Evolutionary conservation across 1,284 basidiomycete species (phyloP).

Genomic region (Mycosarcoma mackinlayi): DNA sequence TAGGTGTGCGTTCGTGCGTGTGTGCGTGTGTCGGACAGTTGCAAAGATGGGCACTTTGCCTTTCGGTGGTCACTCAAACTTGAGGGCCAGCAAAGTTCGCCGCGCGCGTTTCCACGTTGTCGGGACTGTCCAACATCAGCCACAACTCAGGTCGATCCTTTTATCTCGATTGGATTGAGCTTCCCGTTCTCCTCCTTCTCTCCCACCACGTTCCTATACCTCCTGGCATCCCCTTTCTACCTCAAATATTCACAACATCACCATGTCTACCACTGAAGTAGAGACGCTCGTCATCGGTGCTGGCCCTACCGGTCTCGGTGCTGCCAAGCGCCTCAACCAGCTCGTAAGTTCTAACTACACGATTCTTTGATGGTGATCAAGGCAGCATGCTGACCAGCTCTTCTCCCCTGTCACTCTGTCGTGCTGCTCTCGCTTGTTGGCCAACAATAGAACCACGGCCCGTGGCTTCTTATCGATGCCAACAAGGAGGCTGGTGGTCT

Average conservation of each 20-base stretch:
- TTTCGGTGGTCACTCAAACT: too few relatives aligned
- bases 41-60: too few relatives aligned
- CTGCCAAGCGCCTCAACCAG: constrained; percentile 72
- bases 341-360: constrained; percentile 66
- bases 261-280: constrained; percentile 53
- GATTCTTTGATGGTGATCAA: neutral
- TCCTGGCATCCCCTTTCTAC: neutral
- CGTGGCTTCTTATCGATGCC: constrained; percentile 71
- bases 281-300: constrained; percentile 68
- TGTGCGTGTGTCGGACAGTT: too few relatives aligned
- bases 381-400: constrained; percentile 3
- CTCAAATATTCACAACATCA: neutral
- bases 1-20: too few relatives aligned
- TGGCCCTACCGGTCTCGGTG: constrained; percentile 71
- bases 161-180: too few relatives aligned
- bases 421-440: neutral
- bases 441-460: constrained; percentile 67
- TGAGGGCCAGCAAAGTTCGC: too few relatives aligned
- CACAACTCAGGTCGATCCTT: too few relatives aligned
- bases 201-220: constrained; percentile 2
- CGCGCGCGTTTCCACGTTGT: neutral
- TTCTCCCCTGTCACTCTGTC: neutral
- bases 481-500: constrained; percentile 71
- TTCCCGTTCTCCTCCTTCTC: constrained; percentile 1
- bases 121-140: neutral